Conservation (phyloP, 2,329 filamentous ascomycete species). For the Penicillium sp. region DNA sequence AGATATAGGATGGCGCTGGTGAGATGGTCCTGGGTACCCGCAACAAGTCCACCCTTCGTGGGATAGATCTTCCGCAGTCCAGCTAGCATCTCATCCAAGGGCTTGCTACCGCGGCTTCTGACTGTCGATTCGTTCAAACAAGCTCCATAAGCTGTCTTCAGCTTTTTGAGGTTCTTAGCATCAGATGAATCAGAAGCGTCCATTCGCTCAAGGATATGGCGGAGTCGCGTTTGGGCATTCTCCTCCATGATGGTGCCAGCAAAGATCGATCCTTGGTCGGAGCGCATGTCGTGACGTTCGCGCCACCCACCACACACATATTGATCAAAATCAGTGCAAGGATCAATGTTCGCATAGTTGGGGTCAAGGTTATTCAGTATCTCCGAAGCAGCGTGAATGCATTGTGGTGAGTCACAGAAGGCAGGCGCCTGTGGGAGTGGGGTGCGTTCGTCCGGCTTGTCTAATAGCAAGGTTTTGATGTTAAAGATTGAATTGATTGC, state of each 20-base stretch:
- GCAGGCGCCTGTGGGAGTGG: conserved; percentile 15
- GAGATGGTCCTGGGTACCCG: conserved; percentile 25
- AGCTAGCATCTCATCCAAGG: conserved; percentile 54
- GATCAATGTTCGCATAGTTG: conserved; percentile 58
- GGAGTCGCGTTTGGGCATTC: conserved; percentile 54
- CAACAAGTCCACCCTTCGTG: conserved; percentile 22
- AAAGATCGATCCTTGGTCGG: conserved; percentile 58
- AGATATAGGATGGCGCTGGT: conserved; percentile 37
- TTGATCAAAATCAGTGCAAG: conserved; percentile 64
- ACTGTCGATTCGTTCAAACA: conserved; percentile 61
- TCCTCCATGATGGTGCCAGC: conserved; percentile 59
- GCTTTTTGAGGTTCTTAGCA: conserved; percentile 56
- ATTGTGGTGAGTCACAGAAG: conserved; percentile 55
- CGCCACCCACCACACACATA: conserved; percentile 64
- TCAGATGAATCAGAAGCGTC: conserved; percentile 30
- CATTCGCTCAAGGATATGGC: conserved; percentile 58
- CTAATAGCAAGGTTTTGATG: neutral
- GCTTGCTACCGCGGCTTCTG: conserved; percentile 51
- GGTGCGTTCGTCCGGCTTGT: conserved; percentile 7
- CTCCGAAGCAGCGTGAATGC: conserved; percentile 58
- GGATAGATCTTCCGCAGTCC: conserved; percentile 48
- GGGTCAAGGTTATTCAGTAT: conserved; percentile 59
- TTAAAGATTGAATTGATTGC: neutral
- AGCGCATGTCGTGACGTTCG: conserved; percentile 58
- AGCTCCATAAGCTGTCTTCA: conserved; percentile 60